Base-by-base conservation (phyloP, 169 alveolate species). In the Plasmodium ovale region DNA sequence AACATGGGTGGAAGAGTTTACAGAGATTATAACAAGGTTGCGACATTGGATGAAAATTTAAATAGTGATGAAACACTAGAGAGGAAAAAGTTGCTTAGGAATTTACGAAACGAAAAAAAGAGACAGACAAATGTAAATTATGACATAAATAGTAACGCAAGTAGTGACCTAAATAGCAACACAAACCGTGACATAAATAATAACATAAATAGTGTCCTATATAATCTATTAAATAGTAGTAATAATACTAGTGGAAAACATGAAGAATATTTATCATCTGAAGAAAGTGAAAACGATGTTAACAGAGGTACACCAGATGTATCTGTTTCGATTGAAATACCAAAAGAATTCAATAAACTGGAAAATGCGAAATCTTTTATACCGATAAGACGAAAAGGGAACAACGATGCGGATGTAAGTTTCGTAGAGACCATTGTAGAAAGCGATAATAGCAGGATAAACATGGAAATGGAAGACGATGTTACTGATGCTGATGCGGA, bases 301-400 rank as follows among this genome's bases (percentile, higher is more conserved):
- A 72, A 25, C 14, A 59, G 29, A 3, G 54, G 42, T 39, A 27
- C 49, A 6, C 25, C 68, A 25, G 70, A 72, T 1, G 27, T 53
- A 42, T 72, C 87, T 0, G 53, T 72, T 47, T 51, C 87, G 19
- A 23, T 51, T 33, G 87, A 53, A 33, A 23, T 72, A 39, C 87
- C 73, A 23, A 27, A 25, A 5, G 74, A 47, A 42, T 21, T 35
- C n/a, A 16, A 31, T 5, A 47, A 58, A 2, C 3, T 39, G 16
- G 42, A 74, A 35, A 59, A 59, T 2, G 9, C 88, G 1, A 60
- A 19, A 39, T 39, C 23, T 6, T 14, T 74, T 27, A 59, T 25
- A 6, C 14, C 27, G 6, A 4, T 21, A 25, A 3, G 14, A 31
- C n/a, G 9, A 29, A 3, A 16, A 23, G 65, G 33, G 19, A 16